A percentile compares a stretch with the other conserved stretches of the same genome.
Conservation (phyloP, 2,329 filamentous ascomycete species). For the Cryphonectria parasitica region DNA sequence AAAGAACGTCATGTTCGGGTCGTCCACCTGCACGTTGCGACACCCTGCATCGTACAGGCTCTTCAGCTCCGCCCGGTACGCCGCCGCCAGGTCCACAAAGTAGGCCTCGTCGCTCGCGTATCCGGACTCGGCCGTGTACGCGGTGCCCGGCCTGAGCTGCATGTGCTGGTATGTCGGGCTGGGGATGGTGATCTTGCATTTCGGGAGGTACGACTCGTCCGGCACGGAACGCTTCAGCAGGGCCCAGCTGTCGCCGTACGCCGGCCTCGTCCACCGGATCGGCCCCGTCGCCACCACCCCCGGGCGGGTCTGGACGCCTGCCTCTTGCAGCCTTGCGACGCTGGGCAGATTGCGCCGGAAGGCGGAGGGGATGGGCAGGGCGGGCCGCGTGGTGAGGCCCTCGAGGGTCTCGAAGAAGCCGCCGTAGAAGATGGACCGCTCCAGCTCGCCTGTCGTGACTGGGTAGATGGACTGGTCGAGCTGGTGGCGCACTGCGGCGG, state of each 20-base stretch:
- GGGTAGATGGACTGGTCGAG: slow-evolving; percentile 13
- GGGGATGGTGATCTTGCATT: slow-evolving; percentile 21
- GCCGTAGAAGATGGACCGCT: slow-evolving; percentile 22
- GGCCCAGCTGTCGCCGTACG: slow-evolving; percentile 15
- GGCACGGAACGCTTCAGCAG: slow-evolving; percentile 1
- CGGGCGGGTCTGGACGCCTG: slow-evolving; percentile 10
- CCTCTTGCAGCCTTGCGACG: slow-evolving; percentile 6
- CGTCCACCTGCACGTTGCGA: slow-evolving; percentile 59
- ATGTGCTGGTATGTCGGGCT: slow-evolving; percentile 20
- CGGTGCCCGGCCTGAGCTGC: slow-evolving; percentile 14
- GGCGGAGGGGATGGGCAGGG: slow-evolving; percentile 16
- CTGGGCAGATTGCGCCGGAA: slow-evolving; percentile 19
- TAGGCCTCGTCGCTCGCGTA: slow-evolving; percentile 50
- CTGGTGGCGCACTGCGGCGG: slow-evolving; percentile 12
- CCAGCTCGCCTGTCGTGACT: slow-evolving; percentile 21
- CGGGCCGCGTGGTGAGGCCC: slow-evolving; percentile 12
- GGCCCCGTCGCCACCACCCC: slow-evolving; percentile 18
- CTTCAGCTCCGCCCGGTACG: slow-evolving; percentile 55
- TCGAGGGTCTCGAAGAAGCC: slow-evolving; percentile 22
- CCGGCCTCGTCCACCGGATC: slow-evolving; percentile 11
- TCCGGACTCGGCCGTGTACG: slow-evolving; percentile 11
- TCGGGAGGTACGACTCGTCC: not conserved
- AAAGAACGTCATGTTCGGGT: slow-evolving; percentile 61
- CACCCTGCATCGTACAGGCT: slow-evolving; percentile 57
- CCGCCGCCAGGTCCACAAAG: slow-evolving; percentile 56